Conservation (phyloP, 768 basidiomycete genomes). For the Boletus subparvulus region DNA sequence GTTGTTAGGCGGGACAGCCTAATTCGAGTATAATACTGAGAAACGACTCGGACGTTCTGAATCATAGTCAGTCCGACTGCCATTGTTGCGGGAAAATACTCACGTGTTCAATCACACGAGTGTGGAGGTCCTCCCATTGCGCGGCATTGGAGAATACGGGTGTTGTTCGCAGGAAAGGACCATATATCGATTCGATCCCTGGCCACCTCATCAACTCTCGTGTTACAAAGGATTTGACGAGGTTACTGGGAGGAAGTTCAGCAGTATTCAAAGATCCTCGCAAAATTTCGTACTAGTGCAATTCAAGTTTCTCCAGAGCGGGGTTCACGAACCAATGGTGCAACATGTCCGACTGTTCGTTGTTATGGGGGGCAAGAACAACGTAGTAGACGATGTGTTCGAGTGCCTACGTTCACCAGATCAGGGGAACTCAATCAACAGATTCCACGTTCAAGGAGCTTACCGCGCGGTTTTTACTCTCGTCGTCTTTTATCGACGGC, state of each 20-base stretch:
- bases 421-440: conserved; percentile 2
- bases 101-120: conserved; percentile 95
- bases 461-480: conserved; percentile 67
- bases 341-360: conserved; percentile 97
- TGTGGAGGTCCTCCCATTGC: conserved; percentile 94
- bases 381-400: conserved; percentile 96
- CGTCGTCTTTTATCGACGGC: conserved; percentile 87
- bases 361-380: conserved; percentile 89
- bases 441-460: conserved; percentile 22
- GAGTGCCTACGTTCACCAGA: conserved; percentile 57
- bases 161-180: conserved; percentile 75
- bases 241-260: conserved; percentile 56
- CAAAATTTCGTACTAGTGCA: conserved; percentile 69
- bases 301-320: conserved; percentile 73
- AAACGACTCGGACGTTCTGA: conserved; percentile 94
- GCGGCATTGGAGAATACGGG: conserved; percentile 76
- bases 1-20: conserved; percentile 78
- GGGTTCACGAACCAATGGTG: conserved; percentile 82
- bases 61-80: not conserved
- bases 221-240: conserved; percentile 92
- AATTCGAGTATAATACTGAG: conserved; percentile 93
- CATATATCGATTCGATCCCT: conserved; percentile 85
- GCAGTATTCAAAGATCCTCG: not conserved
- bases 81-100: conserved; percentile 28
- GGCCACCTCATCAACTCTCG: conserved; percentile 97